Conservation (phyloP, 495 filamentous ascomycete species). For the Daldinia concentrica region DNA sequence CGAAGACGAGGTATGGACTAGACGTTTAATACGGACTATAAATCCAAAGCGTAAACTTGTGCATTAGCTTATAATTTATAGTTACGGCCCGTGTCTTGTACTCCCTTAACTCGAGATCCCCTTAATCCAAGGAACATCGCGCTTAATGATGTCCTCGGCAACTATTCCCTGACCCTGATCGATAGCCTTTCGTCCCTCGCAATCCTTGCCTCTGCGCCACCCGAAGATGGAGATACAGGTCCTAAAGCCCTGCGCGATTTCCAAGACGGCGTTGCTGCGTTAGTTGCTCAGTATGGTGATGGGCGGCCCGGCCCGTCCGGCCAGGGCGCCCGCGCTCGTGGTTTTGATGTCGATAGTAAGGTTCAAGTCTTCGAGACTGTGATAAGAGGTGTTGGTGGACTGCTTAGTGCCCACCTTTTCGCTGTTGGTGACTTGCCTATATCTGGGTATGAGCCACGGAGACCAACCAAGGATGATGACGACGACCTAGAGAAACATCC, state of each 20-base stretch:
- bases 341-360: conserved; percentile 96
- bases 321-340: conserved; percentile 75
- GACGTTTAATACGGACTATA: neutral
- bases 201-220: conserved; percentile 78
- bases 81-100: conserved; percentile 86
- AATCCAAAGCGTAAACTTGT: neutral
- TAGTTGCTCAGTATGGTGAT: conserved; percentile 90
- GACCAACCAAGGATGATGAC: conserved; percentile 40
- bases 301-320: conserved; percentile 74
- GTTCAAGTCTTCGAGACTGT: conserved; percentile 98
- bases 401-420: conserved; percentile 93
- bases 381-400: conserved; percentile 89
- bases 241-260: conserved; percentile 77
- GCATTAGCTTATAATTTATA: conserved; percentile 42
- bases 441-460: conserved; percentile 70
- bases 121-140: conserved; percentile 83
- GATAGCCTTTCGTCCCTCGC: conserved; percentile 94
- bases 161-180: conserved; percentile 94
- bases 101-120: conserved; percentile 81
- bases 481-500: conserved; percentile 55
- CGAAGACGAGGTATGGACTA: conserved; percentile 79
- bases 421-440: conserved; percentile 90
- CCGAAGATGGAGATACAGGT: conserved; percentile 57
- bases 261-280: conserved; percentile 76
- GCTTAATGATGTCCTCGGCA: conserved; percentile 94